Conservation (phyloP, 169 alveolate genomes). For the Toxoplasma gondii region DNA sequence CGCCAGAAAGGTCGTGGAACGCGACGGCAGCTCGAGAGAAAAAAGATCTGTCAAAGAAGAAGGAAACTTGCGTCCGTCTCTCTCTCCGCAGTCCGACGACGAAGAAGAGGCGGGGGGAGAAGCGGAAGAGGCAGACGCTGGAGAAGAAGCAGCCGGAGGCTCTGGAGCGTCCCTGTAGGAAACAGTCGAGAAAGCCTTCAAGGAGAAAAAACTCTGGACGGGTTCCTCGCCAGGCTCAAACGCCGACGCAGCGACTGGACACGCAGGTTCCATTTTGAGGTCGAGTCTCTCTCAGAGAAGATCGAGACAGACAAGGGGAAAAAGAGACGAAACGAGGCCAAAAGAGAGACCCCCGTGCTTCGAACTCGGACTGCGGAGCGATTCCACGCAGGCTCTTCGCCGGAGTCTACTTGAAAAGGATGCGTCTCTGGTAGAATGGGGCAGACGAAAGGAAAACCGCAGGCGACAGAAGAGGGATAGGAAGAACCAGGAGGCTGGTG, state of each 20-base stretch:
- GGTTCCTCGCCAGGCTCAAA: slow-evolving; percentile 26
- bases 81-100: not conserved
- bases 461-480: too few relatives aligned
- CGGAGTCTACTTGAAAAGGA: too few relatives aligned
- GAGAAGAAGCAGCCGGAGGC: not conserved
- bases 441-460: too few relatives aligned
- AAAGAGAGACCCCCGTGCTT: too few relatives aligned
- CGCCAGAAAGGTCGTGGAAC: not conserved
- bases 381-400: too few relatives aligned
- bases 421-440: too few relatives aligned
- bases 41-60: not conserved
- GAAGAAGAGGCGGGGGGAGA: not conserved
- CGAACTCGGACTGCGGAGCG: too few relatives aligned
- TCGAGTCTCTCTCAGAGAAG: too few relatives aligned
- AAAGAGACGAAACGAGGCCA: too few relatives aligned
- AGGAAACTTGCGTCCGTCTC: not conserved
- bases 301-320: not conserved
- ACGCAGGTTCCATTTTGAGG: not conserved
- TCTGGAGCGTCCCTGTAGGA: not conserved
- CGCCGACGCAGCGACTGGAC: not conserved
- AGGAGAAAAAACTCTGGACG: not conserved
- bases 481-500: too few relatives aligned
- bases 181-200: not conserved
- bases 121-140: not conserved
- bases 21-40: not conserved